These are phyloP conservation scores for Bocquillonia castaneifolia DNA, from an alignment of 441 rosid genomes.

Conservation along the genomic window DNA sequence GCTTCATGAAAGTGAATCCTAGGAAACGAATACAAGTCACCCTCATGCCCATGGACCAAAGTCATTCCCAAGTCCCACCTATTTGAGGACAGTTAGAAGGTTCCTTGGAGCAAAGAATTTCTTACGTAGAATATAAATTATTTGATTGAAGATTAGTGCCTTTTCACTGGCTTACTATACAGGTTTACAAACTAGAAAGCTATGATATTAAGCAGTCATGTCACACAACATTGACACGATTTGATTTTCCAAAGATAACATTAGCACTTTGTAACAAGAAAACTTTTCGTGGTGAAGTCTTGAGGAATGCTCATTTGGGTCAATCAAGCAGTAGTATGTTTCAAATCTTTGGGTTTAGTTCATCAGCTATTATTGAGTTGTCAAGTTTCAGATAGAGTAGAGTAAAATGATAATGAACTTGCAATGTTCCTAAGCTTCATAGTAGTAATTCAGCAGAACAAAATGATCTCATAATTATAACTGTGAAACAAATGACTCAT, in stretches of 20 bases:
- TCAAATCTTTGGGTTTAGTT: not conserved
- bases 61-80: not conserved
- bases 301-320: not conserved
- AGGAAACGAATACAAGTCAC: not conserved
- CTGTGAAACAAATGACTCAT: too few species aligned
- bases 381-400: not conserved
- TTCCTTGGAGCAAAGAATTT: not conserved
- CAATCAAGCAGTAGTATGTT: not conserved
- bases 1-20: not conserved
- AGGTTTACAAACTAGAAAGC: not conserved
- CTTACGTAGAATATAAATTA: not conserved
- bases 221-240: not conserved
- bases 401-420: too few species aligned
- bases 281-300: not conserved
- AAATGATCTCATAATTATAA: constrained; percentile 12
- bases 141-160: not conserved
- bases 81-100: not conserved
- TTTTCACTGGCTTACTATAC: not conserved
- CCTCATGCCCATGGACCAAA: not conserved
- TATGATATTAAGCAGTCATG: not conserved
- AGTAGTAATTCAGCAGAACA: constrained; percentile 2
- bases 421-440: not conserved
- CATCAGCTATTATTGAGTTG: not conserved
- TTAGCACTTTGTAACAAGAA: too few species aligned
- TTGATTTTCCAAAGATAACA: not conserved